Base-by-base conservation (phyloP, 306 rosid genomes). In the Fagus crenata region DNA sequence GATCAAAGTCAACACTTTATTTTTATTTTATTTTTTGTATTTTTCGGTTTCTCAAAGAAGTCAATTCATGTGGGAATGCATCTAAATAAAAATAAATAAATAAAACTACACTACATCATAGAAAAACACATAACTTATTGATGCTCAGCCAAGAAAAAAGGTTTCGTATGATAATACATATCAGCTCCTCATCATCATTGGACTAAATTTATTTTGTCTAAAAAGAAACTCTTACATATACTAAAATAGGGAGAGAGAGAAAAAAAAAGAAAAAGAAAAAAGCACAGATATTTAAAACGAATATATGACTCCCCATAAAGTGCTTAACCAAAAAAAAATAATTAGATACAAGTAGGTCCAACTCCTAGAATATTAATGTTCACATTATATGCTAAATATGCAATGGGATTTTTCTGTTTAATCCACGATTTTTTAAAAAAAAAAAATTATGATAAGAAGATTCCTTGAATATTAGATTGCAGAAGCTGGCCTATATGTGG, bases 401-500 rank as follows among this genome's bases (percentile, higher is more conserved):
- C n/a, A 60, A 60, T 11, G 1, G 39, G 67, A 3, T 60, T 12
- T 4, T 32, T 60, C 79, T 56, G 53, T 75, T 75, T 46, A 5
- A 75, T 63, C 54, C 41, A 37, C 13, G 0, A 8, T 49, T 14
- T 12, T 6, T 5, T n/a, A n/a, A n/a, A n/a, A n/a, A n/a, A n/a
- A n/a, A n/a, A n/a, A n/a, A n/a, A 6, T 17, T 28, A 76, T 6
- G 9, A 4, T 43, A 15, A 36, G 72, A 3, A 51, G 55, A 69
- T 69, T 80, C 54, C 76, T 39, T 17, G 73, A 75, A 58, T 82
- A 54, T 77, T 67, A 36, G 53, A 53, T 12, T 64, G 64, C 49
- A 76, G 42, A 81, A 70, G 80, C 78, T 83, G 79, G 79, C 71
- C 79, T 80, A 55, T 53, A 59, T 63, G 53, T 63, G 53, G 79